Evolutionary conservation across 805 yeast species (phyloP), one percentile per base, ranked within the genome.

Genomic region (Clavispora santaluciae): DNA sequence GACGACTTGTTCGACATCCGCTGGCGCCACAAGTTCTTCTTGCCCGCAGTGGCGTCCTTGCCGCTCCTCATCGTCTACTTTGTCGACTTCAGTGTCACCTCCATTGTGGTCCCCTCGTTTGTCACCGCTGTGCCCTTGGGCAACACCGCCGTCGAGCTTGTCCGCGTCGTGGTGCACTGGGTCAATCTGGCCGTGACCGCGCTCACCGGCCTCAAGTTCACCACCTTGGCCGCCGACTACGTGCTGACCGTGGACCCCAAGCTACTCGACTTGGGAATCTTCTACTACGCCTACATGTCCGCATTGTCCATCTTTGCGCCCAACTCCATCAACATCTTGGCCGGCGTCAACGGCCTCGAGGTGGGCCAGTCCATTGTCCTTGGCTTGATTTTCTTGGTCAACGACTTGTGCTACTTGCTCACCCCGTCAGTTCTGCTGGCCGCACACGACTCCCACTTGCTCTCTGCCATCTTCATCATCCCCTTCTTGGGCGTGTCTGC

Each of bases 341-440:
- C 99, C 0, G 99, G 99, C 5, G 78, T 93, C 35, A 93, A 93
- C 60, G 99, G 99, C 0, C 70, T 93, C 33, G 99, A 93, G 64
- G 97, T 90, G 10, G 98, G 97, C 21, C 99, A 93, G 63, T 81
- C 95, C 24, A 73, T 91, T 4, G 83, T 91, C 0, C 68, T 93
- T 40, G 88, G 86, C 0, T 34, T 79, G 1, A 72, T 88, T 22
- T 75, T 91, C 34, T 61, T 93, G 17, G 53, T 81, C 36, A 93
- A 93, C 63, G 99, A 93, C 60, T 53, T 73, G 10, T 73, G 85
- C 56, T 91, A 90, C 60, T 58, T 84, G 38, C 58, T 76, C 13
- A 57, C 70, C 10, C 41, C 63, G 15, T 49, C 59, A 4, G 66
- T 80, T 1, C 54, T 68, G 4, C 61, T 55, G 46, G 69, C 72